Conservation (phyloP, 257 asterid genomes). For the Solanum chiquidenum region DNA sequence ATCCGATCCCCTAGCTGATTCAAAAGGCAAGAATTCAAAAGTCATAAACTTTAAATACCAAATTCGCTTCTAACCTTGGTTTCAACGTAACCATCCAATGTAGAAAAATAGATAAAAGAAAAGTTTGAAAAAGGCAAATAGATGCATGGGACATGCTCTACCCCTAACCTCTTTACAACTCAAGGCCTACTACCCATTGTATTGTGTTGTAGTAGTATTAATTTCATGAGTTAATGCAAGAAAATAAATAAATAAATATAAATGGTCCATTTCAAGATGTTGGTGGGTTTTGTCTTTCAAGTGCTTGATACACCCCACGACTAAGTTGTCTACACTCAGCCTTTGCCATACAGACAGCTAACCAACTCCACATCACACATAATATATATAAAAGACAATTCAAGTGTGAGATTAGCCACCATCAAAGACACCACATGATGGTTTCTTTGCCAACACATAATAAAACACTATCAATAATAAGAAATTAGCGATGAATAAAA, state of each 20-base stretch:
- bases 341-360: constrained; percentile 21
- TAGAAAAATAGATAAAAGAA: background rate
- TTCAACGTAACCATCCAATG: background rate
- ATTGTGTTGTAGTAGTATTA: background rate
- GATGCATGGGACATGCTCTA: background rate
- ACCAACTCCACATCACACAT: constrained; percentile 5
- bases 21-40: background rate
- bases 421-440: background rate
- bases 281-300: constrained; percentile 31
- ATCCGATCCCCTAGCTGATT: background rate
- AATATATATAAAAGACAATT: too few species aligned
- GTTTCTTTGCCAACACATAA: background rate
- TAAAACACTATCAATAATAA: too few species aligned
- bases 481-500: background rate
- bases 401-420: background rate
- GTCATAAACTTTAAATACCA: background rate
- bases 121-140: background rate
- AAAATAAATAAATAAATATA: background rate
- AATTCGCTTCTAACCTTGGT: background rate
- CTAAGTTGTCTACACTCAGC: constrained; percentile 1
- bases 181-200: background rate
- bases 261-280: constrained; percentile 20
- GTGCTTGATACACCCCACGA: constrained; percentile 10
- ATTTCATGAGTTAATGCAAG: constrained; percentile 1
- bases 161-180: constrained; percentile 7